Percentiles rank a stretch among this genome's conserved stretches.
Evolutionary conservation across 306 rosid species (phyloP).

Genomic region (Casuarina equisetifolia): DNA sequence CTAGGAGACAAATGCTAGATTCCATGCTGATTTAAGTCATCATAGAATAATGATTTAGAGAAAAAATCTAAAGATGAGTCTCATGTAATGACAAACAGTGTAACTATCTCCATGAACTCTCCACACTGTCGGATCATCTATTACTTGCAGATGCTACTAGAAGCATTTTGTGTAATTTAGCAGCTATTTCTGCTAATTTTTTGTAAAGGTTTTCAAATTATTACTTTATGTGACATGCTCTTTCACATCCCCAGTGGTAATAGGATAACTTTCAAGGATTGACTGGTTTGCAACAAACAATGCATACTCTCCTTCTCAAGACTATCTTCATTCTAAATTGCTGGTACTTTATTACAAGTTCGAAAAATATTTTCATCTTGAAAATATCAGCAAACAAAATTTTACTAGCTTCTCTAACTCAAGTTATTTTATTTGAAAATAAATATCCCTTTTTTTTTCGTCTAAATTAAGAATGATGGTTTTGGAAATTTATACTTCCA

Average conservation of each 20-base stretch:
- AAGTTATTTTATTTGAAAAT: too few species aligned
- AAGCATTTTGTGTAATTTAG: background rate
- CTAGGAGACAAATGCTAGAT: background rate
- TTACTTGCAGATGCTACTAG: background rate
- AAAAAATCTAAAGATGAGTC: background rate
- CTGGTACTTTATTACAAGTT: too few species aligned
- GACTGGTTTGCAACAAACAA: background rate
- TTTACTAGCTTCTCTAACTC: too few species aligned
- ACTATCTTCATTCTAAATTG: too few species aligned
- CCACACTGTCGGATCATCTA: background rate
- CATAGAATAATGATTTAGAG: background rate
- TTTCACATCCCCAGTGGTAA: background rate
- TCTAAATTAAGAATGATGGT: too few species aligned
- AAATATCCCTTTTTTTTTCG: too few species aligned
- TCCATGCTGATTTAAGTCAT: background rate
- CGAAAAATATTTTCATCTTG: too few species aligned
- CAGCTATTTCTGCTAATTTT: background rate
- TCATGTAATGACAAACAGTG: background rate
- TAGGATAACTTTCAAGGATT: background rate
- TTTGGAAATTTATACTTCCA: too few species aligned
- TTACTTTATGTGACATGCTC: background rate
- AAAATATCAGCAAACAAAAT: too few species aligned
- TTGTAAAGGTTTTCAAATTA: background rate
- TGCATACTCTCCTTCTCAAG: background rate
- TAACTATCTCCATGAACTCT: background rate